Percentiles rank a stretch among this genome's conserved stretches.
phyloP scores from a whole-genome alignment of 1,139 yeast genomes.

The Suhomyces panamericanus region DNA sequence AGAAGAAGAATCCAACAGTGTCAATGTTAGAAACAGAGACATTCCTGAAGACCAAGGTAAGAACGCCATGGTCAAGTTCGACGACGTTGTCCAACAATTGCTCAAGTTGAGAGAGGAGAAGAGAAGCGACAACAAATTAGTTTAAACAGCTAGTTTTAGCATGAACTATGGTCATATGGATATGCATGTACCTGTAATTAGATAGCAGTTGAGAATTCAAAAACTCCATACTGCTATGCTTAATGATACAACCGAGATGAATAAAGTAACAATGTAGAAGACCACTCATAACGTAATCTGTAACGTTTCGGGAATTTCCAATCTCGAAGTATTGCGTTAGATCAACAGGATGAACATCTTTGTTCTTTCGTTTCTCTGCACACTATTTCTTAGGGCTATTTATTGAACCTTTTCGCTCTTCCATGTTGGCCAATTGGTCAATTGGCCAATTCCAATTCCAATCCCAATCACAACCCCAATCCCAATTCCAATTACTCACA shows the following conservation, averaged over 20 bases:
- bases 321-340: no score
- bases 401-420: no score
- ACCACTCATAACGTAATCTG: no score
- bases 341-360: no score
- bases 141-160: conserved; percentile 17
- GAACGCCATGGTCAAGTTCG: conserved; percentile 76
- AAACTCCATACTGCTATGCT: not conserved
- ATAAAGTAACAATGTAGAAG: no score
- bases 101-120: conserved; percentile 60
- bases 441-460: no score
- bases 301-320: no score
- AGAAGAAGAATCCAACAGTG: conserved; percentile 74
- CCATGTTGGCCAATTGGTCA: no score
- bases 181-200: conserved; percentile 3
- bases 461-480: no score
- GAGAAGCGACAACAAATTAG: conserved; percentile 66
- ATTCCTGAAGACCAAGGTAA: conserved; percentile 80
- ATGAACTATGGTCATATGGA: not conserved
- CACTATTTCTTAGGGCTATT: no score
- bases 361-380: no score
- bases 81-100: conserved; percentile 68
- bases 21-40: conserved; percentile 92
- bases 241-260: conserved; percentile 2
- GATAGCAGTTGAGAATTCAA: not conserved
- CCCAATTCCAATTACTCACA: no score